Evolutionary conservation across 164 flowering plant species (phyloP).

Genomic region (Vitis riparia): DNA sequence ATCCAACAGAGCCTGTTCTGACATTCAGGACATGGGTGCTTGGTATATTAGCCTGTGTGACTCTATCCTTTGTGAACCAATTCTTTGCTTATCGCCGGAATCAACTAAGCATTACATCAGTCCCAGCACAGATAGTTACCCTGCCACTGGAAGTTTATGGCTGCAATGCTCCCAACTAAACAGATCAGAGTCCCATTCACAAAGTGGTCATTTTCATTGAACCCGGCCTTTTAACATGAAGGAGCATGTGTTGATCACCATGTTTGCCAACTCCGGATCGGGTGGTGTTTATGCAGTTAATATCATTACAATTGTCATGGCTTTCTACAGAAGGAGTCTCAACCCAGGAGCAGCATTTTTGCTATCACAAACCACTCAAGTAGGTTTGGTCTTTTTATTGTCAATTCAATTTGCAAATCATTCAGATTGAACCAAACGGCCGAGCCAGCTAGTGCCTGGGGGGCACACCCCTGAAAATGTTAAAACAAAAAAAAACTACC

Average conservation of each 20-base stretch:
- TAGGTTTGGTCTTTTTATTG: constrained; percentile 4
- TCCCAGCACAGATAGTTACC: constrained; percentile 46
- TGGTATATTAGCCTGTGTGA: constrained; percentile 35
- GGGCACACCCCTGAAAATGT: too few relatives aligned
- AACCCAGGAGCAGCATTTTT: constrained; percentile 37
- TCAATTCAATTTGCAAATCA: background rate
- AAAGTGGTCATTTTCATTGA: constrained; percentile 46
- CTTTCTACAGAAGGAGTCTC: constrained; percentile 37
- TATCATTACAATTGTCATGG: constrained; percentile 45
- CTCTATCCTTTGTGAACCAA: constrained; percentile 50
- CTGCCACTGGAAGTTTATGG: constrained; percentile 68
- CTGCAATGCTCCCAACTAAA: constrained; percentile 42
- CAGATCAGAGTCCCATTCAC: constrained; percentile 31
- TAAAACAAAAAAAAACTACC: too few relatives aligned
- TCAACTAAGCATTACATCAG: constrained; percentile 26
- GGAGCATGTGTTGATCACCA: constrained; percentile 60
- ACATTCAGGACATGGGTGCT: constrained; percentile 68
- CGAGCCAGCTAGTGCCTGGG: too few relatives aligned
- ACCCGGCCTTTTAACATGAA: constrained; percentile 59
- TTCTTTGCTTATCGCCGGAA: constrained; percentile 49
- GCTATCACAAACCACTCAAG: constrained; percentile 48
- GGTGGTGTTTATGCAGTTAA: constrained; percentile 29
- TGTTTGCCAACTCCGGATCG: constrained; percentile 46
- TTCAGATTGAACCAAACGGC: background rate
- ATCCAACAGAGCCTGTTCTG: constrained; percentile 41